A percentile compares a stretch with the other conserved stretches of the same genome.
phyloP scores from a whole-genome alignment of 805 yeast species.

The Kluyveromyces siamensis region DNA sequence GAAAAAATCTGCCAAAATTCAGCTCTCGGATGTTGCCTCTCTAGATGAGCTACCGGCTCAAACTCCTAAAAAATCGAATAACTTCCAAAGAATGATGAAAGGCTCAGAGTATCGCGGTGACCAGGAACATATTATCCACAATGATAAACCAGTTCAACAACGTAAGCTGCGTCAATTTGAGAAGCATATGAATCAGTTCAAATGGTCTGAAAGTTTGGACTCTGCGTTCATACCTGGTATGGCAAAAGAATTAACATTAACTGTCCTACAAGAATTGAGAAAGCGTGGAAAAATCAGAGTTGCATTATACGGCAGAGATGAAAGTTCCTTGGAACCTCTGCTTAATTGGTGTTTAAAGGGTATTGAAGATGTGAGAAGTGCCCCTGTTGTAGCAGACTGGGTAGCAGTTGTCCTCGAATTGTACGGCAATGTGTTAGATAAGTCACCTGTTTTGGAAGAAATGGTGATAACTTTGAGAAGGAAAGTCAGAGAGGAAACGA shows the following conservation, averaged over 20 bases:
- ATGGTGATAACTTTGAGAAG: constrained; percentile 51
- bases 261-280: constrained; percentile 79
- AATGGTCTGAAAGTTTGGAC: constrained; percentile 90
- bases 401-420: constrained; percentile 61
- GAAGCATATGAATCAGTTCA: constrained; percentile 73
- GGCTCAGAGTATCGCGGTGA: constrained; percentile 91
- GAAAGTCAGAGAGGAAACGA: constrained; percentile 59
- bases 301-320: constrained; percentile 78
- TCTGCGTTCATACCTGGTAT: constrained; percentile 73
- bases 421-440: constrained; percentile 66
- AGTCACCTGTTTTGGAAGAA: constrained; percentile 70
- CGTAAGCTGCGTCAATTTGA: constrained; percentile 78
- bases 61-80: constrained; percentile 32
- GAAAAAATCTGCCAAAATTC: constrained; percentile 42
- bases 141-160: constrained; percentile 43
- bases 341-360: constrained; percentile 73
- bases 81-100: constrained; percentile 74
- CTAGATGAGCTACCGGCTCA: constrained; percentile 1
- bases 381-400: constrained; percentile 57
- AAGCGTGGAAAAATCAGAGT: constrained; percentile 81
- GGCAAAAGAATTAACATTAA: constrained; percentile 69
- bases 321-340: constrained; percentile 74
- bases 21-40: constrained; percentile 1
- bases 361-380: constrained; percentile 71
- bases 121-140: constrained; percentile 63